Base-by-base conservation (phyloP, 2,329 filamentous ascomycete species). In the Clarireedia hainanense region DNA sequence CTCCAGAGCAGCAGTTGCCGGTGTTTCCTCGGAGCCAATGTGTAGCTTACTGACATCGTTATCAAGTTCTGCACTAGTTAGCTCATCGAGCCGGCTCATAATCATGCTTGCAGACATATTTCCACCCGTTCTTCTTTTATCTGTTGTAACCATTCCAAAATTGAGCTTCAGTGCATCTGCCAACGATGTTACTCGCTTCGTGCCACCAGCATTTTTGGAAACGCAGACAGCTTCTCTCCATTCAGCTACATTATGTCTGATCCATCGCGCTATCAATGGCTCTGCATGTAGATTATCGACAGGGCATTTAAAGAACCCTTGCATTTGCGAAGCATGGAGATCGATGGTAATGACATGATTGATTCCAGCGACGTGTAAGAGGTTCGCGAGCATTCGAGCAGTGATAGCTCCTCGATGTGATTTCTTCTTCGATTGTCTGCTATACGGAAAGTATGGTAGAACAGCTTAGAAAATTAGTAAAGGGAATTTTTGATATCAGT, bases 351-450 rank as follows among this genome's bases (percentile, higher is more conserved):
- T 91, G 71, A 99, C 89, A 76, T 99, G 94, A 74, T 95, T 91
- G 63, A 99, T 91, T 53, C 94, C 94, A 51, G 94, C 94, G 56
- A 99, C 88, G 58, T 88, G 83, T 64, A 99, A 84, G 50, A 97
- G 81, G 71, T 99, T 99, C 59, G 94, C 92, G 52, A 99, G 81
- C 91, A 99, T 96, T 64, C 92, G 86, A 55, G 94, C 94, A 7
- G 94, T 96, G 68, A 99, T 97, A 57, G 94, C 91, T 51, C 94
- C 94, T 62, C 94, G 84, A 69, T 97, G 92, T 56, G 90, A 91
- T 75, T 99, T 99, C 80, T 97, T 97, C 79, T 99, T 99, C 57
- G 92, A 97, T 73, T 99, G 94, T 60, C 94, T 89, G 64, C 91
- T 96, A 76, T 99, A 99, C n/a, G 94, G 94, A 69, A 97, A 99